Percentiles rank a stretch among this genome's conserved stretches.
These are phyloP conservation scores for Paraleonurus japonicus DNA, from an alignment of 257 asterid species.

Conservation along the genomic window DNA sequence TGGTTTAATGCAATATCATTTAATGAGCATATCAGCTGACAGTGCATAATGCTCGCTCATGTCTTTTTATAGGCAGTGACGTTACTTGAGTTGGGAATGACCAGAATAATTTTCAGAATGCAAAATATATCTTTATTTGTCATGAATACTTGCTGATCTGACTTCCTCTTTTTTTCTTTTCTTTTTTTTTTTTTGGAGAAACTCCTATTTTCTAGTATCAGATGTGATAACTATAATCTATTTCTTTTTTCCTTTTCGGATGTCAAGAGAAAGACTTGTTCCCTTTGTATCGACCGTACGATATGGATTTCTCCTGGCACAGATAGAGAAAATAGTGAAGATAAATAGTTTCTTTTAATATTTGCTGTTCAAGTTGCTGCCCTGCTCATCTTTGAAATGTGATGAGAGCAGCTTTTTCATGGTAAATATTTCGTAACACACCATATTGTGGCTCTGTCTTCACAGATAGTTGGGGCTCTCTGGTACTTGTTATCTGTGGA, in stretches of 20 bases:
- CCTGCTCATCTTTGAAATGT: background rate
- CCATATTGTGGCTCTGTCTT: constrained; percentile 10
- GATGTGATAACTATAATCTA: background rate
- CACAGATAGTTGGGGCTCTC: constrained; percentile 98
- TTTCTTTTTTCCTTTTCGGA: background rate
- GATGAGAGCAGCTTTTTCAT: constrained; percentile 7
- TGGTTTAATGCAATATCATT: constrained; percentile 4
- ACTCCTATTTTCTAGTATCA: background rate
- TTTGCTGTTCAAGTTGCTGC: constrained; percentile 6
- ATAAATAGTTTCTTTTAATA: background rate
- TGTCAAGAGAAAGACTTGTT: background rate
- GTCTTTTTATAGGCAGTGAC: constrained; percentile 3
- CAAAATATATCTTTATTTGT: background rate
- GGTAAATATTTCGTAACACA: constrained; percentile 7
- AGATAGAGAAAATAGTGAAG: background rate
- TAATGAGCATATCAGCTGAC: constrained; percentile 13
- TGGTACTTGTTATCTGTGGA: constrained; percentile 97
- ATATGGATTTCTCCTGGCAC: constrained; percentile 6
- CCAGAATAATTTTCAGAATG: background rate
- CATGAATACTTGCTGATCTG: background rate
- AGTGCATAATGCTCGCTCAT: background rate
- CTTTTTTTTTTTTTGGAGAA: background rate
- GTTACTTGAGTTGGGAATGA: background rate
- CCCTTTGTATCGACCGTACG: background rate
- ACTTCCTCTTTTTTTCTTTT: background rate